Percentiles rank a stretch among this genome's conserved stretches.
phyloP scores from a whole-genome alignment of 139 green algal genomes.

The Closterium sp. region DNA sequence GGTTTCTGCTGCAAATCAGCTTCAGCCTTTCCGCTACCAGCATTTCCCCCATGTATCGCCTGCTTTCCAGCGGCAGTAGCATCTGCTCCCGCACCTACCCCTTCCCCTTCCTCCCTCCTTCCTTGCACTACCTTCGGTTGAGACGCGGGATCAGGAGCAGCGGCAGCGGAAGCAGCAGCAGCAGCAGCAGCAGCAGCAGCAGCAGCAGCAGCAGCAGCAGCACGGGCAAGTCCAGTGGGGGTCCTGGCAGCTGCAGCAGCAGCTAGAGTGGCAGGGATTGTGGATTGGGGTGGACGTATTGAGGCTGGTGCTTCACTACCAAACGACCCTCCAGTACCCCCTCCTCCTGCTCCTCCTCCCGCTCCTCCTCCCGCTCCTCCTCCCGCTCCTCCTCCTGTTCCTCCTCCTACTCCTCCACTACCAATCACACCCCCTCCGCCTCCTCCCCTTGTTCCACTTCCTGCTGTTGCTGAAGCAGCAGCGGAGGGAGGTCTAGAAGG shows the following conservation, averaged over 20 bases:
- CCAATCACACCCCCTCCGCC: not conserved
- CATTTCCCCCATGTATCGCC: not conserved
- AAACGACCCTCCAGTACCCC: too few relatives aligned
- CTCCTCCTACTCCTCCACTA: not conserved
- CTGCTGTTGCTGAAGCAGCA: not conserved
- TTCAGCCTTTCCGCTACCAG: not conserved
- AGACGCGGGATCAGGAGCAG: not conserved
- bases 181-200: not conserved
- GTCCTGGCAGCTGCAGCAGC: not conserved
- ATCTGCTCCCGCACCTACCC: not conserved
- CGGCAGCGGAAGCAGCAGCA: not conserved
- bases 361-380: not conserved
- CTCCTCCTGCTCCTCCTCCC: not conserved
- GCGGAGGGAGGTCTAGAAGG: not conserved
- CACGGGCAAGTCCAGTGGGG: not conserved
- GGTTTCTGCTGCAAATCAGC: not conserved
- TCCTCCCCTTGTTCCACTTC: not conserved
- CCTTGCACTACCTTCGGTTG: not conserved
- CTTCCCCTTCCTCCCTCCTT: not conserved
- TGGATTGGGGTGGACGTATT: not conserved
- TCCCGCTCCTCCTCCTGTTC: not conserved
- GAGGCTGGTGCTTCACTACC: not conserved
- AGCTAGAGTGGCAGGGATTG: not conserved
- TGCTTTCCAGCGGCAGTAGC: not conserved
- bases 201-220: not conserved